Conservation (phyloP, 148 eudicot species). For the Selenicereus undatus region DNA sequence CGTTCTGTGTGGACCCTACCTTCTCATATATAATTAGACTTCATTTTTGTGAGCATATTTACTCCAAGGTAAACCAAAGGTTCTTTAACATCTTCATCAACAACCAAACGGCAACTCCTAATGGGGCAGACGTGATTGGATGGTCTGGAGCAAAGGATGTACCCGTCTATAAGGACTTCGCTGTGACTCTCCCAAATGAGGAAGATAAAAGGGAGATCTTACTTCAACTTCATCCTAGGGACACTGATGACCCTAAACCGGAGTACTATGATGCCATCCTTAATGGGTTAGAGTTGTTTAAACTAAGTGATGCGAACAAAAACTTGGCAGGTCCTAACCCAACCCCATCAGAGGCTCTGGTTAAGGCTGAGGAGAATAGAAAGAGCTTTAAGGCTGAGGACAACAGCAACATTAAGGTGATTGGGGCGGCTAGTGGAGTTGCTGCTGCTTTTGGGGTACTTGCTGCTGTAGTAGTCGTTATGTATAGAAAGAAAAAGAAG, state of each 20-base stretch:
- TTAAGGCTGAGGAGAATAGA: slow-evolving; percentile 29
- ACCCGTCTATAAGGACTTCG: slow-evolving; percentile 56
- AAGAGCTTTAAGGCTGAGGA: slow-evolving; percentile 19
- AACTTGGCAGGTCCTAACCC: slow-evolving; percentile 56
- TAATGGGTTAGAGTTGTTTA: slow-evolving; percentile 84
- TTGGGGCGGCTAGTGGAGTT: slow-evolving; percentile 43
- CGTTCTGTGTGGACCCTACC: slow-evolving; percentile 51
- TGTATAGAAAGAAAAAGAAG: slow-evolving; percentile 34
- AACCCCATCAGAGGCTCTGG: slow-evolving; percentile 29
- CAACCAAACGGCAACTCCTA: slow-evolving; percentile 46
- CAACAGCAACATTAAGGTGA: slow-evolving; percentile 32
- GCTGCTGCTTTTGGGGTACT: slow-evolving; percentile 43
- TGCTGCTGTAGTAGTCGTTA: slow-evolving; percentile 28
- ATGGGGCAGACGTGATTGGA: slow-evolving; percentile 50
- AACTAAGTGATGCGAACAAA: slow-evolving; percentile 44
- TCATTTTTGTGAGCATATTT: slow-evolving; percentile 69
- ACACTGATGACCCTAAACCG: slow-evolving; percentile 26
- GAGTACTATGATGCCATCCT: slow-evolving; percentile 56
- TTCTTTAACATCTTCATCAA: slow-evolving; percentile 62
- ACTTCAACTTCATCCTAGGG: slow-evolving; percentile 15
- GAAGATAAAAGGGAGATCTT: neutral
- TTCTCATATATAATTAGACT: slow-evolving; percentile 62
- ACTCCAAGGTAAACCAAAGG: slow-evolving; percentile 49
- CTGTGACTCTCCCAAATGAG: slow-evolving; percentile 27
- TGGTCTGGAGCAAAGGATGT: slow-evolving; percentile 44